Conservation (phyloP, 2,329 filamentous ascomycete species). For the Colletotrichum sp. region DNA sequence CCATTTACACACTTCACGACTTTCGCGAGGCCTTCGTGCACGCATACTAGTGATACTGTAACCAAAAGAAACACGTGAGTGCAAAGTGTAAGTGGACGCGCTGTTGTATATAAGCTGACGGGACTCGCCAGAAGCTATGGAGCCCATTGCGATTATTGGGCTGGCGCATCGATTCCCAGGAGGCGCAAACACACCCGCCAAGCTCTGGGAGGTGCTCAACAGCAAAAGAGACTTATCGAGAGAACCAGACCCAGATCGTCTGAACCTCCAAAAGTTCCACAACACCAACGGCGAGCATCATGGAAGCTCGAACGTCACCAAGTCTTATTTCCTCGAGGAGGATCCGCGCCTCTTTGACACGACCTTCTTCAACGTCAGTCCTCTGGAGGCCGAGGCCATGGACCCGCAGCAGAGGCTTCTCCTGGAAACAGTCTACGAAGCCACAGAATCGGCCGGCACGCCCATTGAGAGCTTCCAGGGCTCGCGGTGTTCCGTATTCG, state of each 20-base stretch:
- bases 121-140: background rate
- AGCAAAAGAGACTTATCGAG: background rate
- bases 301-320: conserved; percentile 24
- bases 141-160: conserved; percentile 20
- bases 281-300: conserved; percentile 21
- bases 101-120: too few relatives aligned
- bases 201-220: conserved; percentile 8
- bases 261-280: conserved; percentile 1
- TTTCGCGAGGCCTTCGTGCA: background rate
- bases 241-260: conserved; percentile 1
- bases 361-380: conserved; percentile 30
- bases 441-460: conserved; percentile 23
- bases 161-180: conserved; percentile 2
- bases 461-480: background rate
- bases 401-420: conserved; percentile 37
- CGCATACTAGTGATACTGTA: background rate
- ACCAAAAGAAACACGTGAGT: too few relatives aligned
- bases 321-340: conserved; percentile 24
- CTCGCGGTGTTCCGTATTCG: background rate
- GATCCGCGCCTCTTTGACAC: conserved; percentile 26
- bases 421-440: conserved; percentile 39
- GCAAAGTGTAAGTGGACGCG: too few relatives aligned
- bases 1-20: too few relatives aligned
- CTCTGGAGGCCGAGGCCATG: conserved; percentile 30
- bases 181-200: background rate